Percentiles rank a stretch among this genome's conserved stretches.
phyloP scores from a whole-genome alignment of 2,329 filamentous ascomycete species.

The Talaromyces sp. region DNA sequence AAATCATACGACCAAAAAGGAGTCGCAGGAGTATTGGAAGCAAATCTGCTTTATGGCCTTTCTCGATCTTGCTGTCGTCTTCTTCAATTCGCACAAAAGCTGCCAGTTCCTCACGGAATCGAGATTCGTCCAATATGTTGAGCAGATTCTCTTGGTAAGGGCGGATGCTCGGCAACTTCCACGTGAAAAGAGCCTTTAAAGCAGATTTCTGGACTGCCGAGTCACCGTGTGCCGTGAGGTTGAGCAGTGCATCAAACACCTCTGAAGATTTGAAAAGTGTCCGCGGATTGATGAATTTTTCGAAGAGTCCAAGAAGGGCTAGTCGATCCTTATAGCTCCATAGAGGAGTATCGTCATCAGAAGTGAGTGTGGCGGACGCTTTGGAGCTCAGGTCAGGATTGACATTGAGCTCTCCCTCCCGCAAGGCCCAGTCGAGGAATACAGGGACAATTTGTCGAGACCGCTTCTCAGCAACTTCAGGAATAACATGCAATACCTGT shows the following conservation, averaged over 20 bases:
- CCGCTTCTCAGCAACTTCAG: constrained; percentile 74
- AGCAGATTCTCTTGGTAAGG: constrained; percentile 80
- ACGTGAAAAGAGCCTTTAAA: constrained; percentile 77
- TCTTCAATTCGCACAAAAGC: constrained; percentile 72
- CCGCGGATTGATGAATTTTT: constrained; percentile 78
- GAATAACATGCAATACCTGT: constrained; percentile 67
- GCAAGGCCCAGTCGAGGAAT: constrained; percentile 72
- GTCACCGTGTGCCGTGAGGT: constrained; percentile 80
- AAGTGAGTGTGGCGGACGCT: constrained; percentile 13
- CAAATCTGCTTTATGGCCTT: constrained; percentile 65
- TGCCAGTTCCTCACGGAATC: constrained; percentile 90
- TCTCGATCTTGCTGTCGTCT: constrained; percentile 61
- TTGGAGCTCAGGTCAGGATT: constrained; percentile 22
- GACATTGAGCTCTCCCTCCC: constrained; percentile 39
- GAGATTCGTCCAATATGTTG: constrained; percentile 81
- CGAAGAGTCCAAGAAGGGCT: constrained; percentile 72
- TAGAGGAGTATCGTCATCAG: constrained; percentile 19
- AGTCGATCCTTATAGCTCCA: constrained; percentile 67
- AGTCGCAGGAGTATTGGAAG: constrained; percentile 84
- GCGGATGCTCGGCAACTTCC: constrained; percentile 73
- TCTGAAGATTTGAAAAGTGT: constrained; percentile 73
- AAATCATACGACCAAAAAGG: constrained; percentile 83
- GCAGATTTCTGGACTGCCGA: constrained; percentile 80
- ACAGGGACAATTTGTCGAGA: constrained; percentile 81
- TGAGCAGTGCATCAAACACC: constrained; percentile 69